phyloP scores from a whole-genome alignment of 805 yeast genomes.

The Cyberlindnera japonica region DNA sequence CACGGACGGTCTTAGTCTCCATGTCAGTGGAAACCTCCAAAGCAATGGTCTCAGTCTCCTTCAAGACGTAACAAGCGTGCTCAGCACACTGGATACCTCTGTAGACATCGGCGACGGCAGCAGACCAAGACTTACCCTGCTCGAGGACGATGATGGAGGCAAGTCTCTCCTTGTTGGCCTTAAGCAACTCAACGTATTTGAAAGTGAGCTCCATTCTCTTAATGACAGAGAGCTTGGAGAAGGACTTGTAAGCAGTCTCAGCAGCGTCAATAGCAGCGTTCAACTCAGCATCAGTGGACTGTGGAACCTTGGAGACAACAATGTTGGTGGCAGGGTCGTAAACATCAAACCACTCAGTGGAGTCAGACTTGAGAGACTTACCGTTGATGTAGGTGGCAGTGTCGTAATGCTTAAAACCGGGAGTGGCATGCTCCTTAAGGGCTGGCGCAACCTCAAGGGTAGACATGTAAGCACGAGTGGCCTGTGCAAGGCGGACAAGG shows the following conservation, averaged over 20 bases:
- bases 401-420: slow-evolving; percentile 41
- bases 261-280: slow-evolving; percentile 65
- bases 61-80: slow-evolving; percentile 63
- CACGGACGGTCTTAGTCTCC: slow-evolving; percentile 71
- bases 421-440: slow-evolving; percentile 41
- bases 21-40: slow-evolving; percentile 67
- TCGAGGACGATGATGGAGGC: slow-evolving; percentile 64
- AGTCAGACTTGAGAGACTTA: slow-evolving; percentile 43
- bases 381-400: slow-evolving; percentile 49
- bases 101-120: slow-evolving; percentile 71
- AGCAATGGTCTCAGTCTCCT: slow-evolving; percentile 59
- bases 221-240: slow-evolving; percentile 47
- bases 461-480: slow-evolving; percentile 20
- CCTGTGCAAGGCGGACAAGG: slow-evolving; percentile 9
- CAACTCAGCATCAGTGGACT: slow-evolving; percentile 62
- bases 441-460: slow-evolving; percentile 25
- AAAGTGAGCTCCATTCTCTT: slow-evolving; percentile 63
- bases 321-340: slow-evolving; percentile 73
- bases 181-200: slow-evolving; percentile 60
- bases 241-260: slow-evolving; percentile 53
- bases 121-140: slow-evolving; percentile 75
- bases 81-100: slow-evolving; percentile 81
- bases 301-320: slow-evolving; percentile 67
- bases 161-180: slow-evolving; percentile 61
- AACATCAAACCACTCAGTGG: slow-evolving; percentile 61